Base-by-base conservation (phyloP, 2,329 filamentous ascomycete genomes). In the Ilyonectria sp. region DNA sequence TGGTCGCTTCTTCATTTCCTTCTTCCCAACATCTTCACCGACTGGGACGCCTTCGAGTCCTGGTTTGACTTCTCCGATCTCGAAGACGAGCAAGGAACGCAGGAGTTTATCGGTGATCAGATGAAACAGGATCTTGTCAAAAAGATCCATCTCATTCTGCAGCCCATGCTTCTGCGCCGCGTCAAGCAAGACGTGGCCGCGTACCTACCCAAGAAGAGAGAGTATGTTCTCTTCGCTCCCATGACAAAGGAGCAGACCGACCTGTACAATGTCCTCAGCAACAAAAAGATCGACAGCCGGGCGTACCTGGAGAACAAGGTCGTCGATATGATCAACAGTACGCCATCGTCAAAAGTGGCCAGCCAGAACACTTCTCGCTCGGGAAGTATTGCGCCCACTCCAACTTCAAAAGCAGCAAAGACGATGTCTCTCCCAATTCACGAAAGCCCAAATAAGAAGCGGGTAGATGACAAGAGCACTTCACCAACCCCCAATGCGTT, bases 31-130 rank as follows among this genome's bases (percentile, higher is more conserved):
- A 95, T 98, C 35, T 99, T 99, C 74, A 94, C 95, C 52, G 93
- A 97, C 74, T 91, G 97, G 79, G 94, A 97, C 53, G 94, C 93
- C 0, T 99, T 99, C 65, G 94, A 98, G 76, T 91, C 91, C 1
- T 98, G 95, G 95, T 99, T 99, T 69, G 95, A 99, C 79, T 99
- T 99, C 75, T 96, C 93, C 0, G 95, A 94, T 8, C 86, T 99
- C 1, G 90, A 97, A 62, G 94, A 98, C 67, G 94, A 95, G 71
- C 87, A 92, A 40, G 91, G 90, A 0, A 92, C 94, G 1, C 90
- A 93, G 56, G 90, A 95, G 50, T 92, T 97, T 58, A 87, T 97
- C 7, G 91, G 92, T 4, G 93, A 97, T 74, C 90, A 93, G 60
- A 89, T 92, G 70, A 85, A 85, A 43, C 82, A 84, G 43, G 82